Evolutionary conservation across 1,284 basidiomycete genomes (phyloP), one percentile per base, ranked within the genome.

Genomic region (Trametes hirsuta): DNA sequence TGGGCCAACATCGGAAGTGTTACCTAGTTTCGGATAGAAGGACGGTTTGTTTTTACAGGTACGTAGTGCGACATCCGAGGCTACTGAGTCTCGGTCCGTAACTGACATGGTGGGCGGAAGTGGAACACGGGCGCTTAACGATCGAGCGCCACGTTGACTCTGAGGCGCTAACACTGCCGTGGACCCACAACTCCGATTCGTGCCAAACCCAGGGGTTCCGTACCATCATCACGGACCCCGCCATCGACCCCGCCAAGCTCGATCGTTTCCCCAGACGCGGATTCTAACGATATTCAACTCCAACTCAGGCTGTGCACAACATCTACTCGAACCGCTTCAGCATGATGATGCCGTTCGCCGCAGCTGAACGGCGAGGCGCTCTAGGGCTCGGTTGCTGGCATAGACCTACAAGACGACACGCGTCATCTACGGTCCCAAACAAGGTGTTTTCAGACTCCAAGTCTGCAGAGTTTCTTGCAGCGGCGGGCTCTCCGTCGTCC

Each of bases 391-490:
- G 18, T 18, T 25, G 21, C 12, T 30, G 46, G 34, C 48, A 14
- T 52, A 8, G 30, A 30, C 8, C 8, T 30, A 30, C 30, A 8
- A 30, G 58, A 35, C 53, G 64, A 55, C 53, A 41, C 21, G 54
- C 46, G 51, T 65, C 64, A 37, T 47, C 48, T 12, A 47, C 42
- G 21, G 25, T 42, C 24, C 6, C 56, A 36, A 22, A 35, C 40
- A 55, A 60, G 15, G 47, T 63, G n/a, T 84, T 83, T 54, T 68
- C 72, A 36, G 66, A 76, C 58, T 42, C 77, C 3, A 66, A 69
- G 47, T 72, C 76, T 15, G 83, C 82, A 2, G 72, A 78, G 63
- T 83, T 83, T 67, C 66, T 84, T 14, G 76, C 77, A 35, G 76
- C 81, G 15, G 82, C 79, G 1, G 73, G 71, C 3, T 69, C 77